Evolutionary conservation across 192 early-diverging fungal genomes (phyloP).

Genomic region (Gorgonomyces haynaldii): DNA sequence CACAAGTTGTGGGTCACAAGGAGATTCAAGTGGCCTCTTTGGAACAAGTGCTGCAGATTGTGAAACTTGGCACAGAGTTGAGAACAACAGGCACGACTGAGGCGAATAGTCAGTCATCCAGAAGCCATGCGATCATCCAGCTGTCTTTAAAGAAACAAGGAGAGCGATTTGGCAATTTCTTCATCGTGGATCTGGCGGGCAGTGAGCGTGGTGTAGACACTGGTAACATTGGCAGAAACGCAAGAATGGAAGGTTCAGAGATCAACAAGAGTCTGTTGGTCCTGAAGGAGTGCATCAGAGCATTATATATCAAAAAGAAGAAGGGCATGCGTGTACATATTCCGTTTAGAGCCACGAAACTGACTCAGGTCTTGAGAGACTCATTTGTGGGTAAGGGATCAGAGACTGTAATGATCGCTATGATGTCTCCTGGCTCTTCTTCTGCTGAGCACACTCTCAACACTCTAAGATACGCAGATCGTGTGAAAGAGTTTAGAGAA

Average conservation of each 20-base stretch:
- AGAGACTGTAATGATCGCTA: slow-evolving; percentile 31
- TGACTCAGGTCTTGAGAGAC: slow-evolving; percentile 34
- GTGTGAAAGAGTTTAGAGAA: slow-evolving; percentile 22
- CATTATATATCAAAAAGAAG: slow-evolving; percentile 7
- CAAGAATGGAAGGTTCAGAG: slow-evolving; percentile 20
- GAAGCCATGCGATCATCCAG: slow-evolving; percentile 32
- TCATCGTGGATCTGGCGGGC: slow-evolving; percentile 33
- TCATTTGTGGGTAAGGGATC: slow-evolving; percentile 18
- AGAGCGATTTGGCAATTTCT: slow-evolving; percentile 9
- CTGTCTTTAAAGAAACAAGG: slow-evolving; percentile 8
- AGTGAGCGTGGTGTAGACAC: slow-evolving; percentile 22
- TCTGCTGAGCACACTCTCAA: slow-evolving; percentile 31
- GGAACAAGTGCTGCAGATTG: slow-evolving; percentile 12
- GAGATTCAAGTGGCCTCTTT: slow-evolving; percentile 1
- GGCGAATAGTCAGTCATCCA: slow-evolving; percentile 22
- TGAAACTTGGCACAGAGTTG: slow-evolving; percentile 10
- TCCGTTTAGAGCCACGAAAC: slow-evolving; percentile 29
- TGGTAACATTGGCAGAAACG: slow-evolving; percentile 8
- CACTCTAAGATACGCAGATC: slow-evolving; percentile 29
- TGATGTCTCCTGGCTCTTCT: slow-evolving; percentile 20
- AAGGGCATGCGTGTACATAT: slow-evolving; percentile 12
- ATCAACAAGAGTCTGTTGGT: slow-evolving; percentile 35
- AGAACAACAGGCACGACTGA: slow-evolving; percentile 32
- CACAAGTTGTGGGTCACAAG: slow-evolving; percentile 14
- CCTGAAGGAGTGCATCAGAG: slow-evolving; percentile 36